A percentile compares a stretch with the other conserved stretches of the same genome.
phyloP scores from a whole-genome alignment of 176 grass and related monocot species.

The Miscanthus lutarioriparius region DNA sequence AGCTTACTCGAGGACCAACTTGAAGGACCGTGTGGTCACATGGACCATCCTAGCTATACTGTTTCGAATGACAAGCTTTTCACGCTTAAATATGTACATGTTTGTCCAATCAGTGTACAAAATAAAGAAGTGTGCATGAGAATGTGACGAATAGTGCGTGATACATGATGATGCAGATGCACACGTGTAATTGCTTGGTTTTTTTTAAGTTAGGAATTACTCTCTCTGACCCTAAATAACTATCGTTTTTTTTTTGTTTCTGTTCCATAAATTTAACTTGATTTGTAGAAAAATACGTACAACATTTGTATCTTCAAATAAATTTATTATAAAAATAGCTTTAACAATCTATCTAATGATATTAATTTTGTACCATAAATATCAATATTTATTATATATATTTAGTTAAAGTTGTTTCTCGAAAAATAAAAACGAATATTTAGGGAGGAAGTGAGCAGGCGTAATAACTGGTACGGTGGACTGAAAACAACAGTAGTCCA shows the following conservation, averaged over 20 bases:
- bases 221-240: too few species aligned
- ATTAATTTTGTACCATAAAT: too few species aligned
- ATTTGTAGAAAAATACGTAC: too few species aligned
- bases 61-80: not conserved
- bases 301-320: too few species aligned
- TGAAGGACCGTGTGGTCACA: not conserved
- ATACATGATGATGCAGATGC: not conserved
- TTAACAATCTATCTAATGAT: too few species aligned
- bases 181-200: not conserved
- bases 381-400: too few species aligned
- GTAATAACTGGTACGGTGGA: slow-evolving; percentile 16
- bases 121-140: not conserved
- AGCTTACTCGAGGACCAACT: not conserved
- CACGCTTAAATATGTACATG: not conserved
- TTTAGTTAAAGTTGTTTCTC: too few species aligned
- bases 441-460: not conserved
- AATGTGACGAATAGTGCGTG: not conserved
- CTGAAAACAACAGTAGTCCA: slow-evolving; percentile 19
- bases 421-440: too few species aligned
- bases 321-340: too few species aligned
- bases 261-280: too few species aligned
- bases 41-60: not conserved
- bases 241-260: too few species aligned
- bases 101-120: slow-evolving; percentile 10
- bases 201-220: slow-evolving; percentile 23